phyloP scores from a whole-genome alignment of 2,329 filamentous ascomycete species.

The Neofusicoccum ribis region DNA sequence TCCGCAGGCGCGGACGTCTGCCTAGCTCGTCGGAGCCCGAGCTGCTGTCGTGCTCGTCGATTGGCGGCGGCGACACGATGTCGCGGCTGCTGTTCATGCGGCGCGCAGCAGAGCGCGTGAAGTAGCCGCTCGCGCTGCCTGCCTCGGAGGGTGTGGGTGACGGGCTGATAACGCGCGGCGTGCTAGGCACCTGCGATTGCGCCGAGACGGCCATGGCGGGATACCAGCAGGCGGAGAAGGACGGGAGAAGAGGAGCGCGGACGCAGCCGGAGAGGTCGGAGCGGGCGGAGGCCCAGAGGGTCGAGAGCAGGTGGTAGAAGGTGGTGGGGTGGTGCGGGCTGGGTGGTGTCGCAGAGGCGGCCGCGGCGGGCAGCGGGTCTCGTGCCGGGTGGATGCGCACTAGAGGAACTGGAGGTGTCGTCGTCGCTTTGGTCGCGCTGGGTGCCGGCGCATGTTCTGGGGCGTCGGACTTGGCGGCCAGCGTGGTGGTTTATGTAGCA shows the following conservation, averaged over 20 bases:
- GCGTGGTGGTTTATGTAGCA: slow-evolving; percentile 1
- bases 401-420: neutral
- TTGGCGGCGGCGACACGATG: slow-evolving; percentile 58
- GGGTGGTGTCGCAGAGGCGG: neutral
- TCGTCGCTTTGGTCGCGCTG: slow-evolving; percentile 12
- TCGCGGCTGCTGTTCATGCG: slow-evolving; percentile 52
- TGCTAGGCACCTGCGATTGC: slow-evolving; percentile 66
- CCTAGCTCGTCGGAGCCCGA: slow-evolving; percentile 54
- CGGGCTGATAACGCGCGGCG: slow-evolving; percentile 85
- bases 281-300: slow-evolving; percentile 20
- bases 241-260: slow-evolving; percentile 58
- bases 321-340: neutral
- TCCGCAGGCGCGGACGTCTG: slow-evolving; percentile 66
- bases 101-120: slow-evolving; percentile 72
- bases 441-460: slow-evolving; percentile 17
- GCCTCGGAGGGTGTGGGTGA: slow-evolving; percentile 72
- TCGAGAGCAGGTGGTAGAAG: slow-evolving; percentile 12
- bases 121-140: slow-evolving; percentile 55
- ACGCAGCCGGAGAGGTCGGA: slow-evolving; percentile 30
- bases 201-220: slow-evolving; percentile 48
- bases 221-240: slow-evolving; percentile 49
- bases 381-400: slow-evolving; percentile 1
- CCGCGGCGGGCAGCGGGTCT: neutral
- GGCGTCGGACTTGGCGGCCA: slow-evolving; percentile 13
- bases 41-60: slow-evolving; percentile 60